Conservation (phyloP, 352 stramenopile genomes). For the Thalassiosira livingstoniorum region DNA sequence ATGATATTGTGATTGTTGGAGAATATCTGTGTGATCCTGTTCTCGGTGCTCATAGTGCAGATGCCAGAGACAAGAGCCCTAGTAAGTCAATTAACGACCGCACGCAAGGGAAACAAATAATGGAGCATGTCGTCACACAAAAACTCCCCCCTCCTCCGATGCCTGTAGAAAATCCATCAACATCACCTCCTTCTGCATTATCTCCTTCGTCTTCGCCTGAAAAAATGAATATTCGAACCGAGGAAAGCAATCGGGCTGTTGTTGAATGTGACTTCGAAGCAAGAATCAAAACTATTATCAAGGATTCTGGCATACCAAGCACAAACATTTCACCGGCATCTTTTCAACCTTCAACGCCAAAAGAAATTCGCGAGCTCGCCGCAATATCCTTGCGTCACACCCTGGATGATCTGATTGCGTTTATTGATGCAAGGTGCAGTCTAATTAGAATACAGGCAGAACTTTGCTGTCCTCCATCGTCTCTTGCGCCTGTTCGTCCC, state of each 20-base stretch:
- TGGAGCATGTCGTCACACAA: neutral
- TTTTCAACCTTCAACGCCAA: neutral
- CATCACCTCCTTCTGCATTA: neutral
- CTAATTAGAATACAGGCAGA: slow-evolving; percentile 51
- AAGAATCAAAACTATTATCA: too few relatives aligned
- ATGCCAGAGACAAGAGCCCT: neutral
- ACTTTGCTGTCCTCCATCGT: slow-evolving; percentile 14
- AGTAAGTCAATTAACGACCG: too few relatives aligned
- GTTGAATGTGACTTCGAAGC: too few relatives aligned
- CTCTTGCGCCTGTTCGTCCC: neutral
- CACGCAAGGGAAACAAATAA: neutral
- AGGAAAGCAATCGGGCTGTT: too few relatives aligned
- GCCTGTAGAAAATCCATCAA: neutral
- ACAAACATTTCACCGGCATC: neutral
- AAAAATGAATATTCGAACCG: too few relatives aligned
- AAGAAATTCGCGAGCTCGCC: slow-evolving; percentile 24
- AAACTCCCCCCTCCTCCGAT: slow-evolving; percentile 4
- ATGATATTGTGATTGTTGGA: slow-evolving; percentile 51
- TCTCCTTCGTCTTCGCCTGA: neutral
- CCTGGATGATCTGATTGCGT: slow-evolving; percentile 47
- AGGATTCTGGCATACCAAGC: too few relatives aligned
- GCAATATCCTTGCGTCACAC: slow-evolving; percentile 49
- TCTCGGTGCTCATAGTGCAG: slow-evolving; percentile 25
- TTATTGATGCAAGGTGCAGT: slow-evolving; percentile 45
- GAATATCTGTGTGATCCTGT: slow-evolving; percentile 61